Conservation (phyloP, 495 filamentous ascomycete species). For the Sporormia fimetaria region DNA sequence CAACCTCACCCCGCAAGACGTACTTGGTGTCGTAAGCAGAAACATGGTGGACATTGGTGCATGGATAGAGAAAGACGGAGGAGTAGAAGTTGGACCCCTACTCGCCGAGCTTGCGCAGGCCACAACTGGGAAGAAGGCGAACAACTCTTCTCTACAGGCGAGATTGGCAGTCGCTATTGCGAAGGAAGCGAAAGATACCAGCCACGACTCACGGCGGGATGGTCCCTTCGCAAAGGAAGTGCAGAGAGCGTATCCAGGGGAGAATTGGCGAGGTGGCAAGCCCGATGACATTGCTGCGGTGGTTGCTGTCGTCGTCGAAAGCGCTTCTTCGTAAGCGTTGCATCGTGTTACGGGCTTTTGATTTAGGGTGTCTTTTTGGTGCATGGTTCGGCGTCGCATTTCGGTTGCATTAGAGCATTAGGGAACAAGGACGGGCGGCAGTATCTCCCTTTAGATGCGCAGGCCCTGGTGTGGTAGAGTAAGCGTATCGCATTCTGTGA, state of each 20-base stretch:
- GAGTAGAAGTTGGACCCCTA: conserved; percentile 38
- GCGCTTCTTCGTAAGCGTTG: conserved; percentile 1
- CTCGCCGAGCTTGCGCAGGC: conserved; percentile 19
- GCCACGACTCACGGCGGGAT: conserved; percentile 62
- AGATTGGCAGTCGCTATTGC: conserved; percentile 68
- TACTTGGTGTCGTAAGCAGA: conserved; percentile 63
- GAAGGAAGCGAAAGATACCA: conserved; percentile 70
- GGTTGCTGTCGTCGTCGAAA: conserved; percentile 54
- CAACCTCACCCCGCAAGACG: conserved; percentile 83
- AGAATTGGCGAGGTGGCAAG: conserved; percentile 77
- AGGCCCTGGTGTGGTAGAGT: too few relatives aligned
- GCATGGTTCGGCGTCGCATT: conserved; percentile 2
- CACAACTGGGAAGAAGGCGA: conserved; percentile 19
- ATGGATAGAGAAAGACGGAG: conserved; percentile 52
- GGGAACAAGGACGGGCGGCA: too few relatives aligned
- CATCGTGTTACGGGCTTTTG: too few relatives aligned
- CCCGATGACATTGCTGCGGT: conserved; percentile 83
- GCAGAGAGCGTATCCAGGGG: conserved; percentile 70
- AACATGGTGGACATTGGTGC: conserved; percentile 62
- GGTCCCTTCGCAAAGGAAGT: conserved; percentile 93
- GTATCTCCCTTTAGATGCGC: too few relatives aligned
- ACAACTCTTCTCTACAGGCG: conserved; percentile 50
- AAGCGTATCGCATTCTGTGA: too few relatives aligned
- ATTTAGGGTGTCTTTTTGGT: not conserved
- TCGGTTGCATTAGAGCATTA: conserved; percentile 4